Conservation (phyloP, 2,329 filamentous ascomycete species). For the Teratosphaeria epicoccoides region DNA sequence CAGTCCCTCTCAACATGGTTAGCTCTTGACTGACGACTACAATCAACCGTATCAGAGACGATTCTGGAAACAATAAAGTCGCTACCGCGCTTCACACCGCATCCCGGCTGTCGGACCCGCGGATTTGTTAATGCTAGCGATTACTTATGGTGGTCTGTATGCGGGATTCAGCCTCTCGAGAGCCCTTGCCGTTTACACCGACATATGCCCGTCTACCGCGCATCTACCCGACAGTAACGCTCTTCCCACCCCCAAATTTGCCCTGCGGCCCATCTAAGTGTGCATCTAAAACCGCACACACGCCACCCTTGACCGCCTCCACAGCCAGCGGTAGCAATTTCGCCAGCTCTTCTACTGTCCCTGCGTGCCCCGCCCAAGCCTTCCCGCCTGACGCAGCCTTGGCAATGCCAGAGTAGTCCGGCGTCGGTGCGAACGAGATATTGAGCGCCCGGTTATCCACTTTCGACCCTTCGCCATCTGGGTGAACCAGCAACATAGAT, state of each 20-base stretch:
- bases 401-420: slow-evolving; percentile 58
- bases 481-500: slow-evolving; percentile 55
- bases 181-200: no score
- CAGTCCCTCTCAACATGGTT: no score
- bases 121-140: no score
- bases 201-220: neutral
- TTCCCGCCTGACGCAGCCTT: slow-evolving; percentile 54
- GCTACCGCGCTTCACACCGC: no score
- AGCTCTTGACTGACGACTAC: no score
- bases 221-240: neutral
- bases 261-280: slow-evolving; percentile 47
- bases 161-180: no score
- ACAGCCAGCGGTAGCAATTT: slow-evolving; percentile 47
- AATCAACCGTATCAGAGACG: no score
- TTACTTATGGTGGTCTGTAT: no score
- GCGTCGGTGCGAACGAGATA: slow-evolving; percentile 54
- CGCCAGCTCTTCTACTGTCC: slow-evolving; percentile 45
- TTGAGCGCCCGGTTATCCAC: slow-evolving; percentile 55
- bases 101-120: no score
- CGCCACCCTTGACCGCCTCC: slow-evolving; percentile 45
- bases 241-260: slow-evolving; percentile 36
- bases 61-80: no score
- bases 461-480: slow-evolving; percentile 50
- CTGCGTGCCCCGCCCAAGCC: slow-evolving; percentile 50
- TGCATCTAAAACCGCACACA: slow-evolving; percentile 52